Evolutionary conservation across 2,329 filamentous ascomycete genomes (phyloP).

Genomic region (Cladosporium sp.): DNA sequence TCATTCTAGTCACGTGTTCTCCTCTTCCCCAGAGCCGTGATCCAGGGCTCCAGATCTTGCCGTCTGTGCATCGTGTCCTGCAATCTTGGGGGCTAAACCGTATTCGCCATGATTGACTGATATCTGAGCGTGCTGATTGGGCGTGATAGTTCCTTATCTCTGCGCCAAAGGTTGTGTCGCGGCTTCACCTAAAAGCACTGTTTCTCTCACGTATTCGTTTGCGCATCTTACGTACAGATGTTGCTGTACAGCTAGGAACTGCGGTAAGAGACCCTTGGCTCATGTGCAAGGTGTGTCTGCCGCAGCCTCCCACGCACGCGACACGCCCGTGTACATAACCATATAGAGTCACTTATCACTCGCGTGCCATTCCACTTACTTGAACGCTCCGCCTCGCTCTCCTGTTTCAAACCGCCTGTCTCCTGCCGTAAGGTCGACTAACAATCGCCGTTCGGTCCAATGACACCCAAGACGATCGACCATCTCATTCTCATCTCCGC

Average conservation of each 20-base stretch:
- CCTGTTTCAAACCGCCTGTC: not conserved
- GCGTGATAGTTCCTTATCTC: not conserved
- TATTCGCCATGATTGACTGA: not conserved
- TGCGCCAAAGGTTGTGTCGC: constrained; percentile 12
- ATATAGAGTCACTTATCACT: constrained; percentile 1
- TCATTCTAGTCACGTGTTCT: not conserved
- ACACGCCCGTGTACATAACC: not conserved
- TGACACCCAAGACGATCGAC: constrained; percentile 33
- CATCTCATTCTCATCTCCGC: constrained; percentile 32
- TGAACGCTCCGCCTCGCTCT: not conserved
- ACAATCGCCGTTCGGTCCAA: constrained; percentile 20
- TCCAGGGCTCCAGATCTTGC: not conserved
- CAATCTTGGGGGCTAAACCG: not conserved
- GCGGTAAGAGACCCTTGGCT: constrained; percentile 8
- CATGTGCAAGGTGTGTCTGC: not conserved
- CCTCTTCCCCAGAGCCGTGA: not conserved
- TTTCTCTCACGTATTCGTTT: constrained; percentile 12
- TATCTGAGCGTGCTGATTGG: not conserved
- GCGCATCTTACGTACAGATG: constrained; percentile 17
- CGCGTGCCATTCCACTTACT: not conserved
- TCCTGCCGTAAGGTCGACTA: not conserved
- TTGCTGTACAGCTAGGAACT: not conserved
- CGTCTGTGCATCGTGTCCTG: not conserved
- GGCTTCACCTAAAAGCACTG: not conserved
- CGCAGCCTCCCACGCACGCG: constrained; percentile 2